Evolutionary conservation across 495 filamentous ascomycete species (phyloP).

Genomic region (Penicillium nucicola): DNA sequence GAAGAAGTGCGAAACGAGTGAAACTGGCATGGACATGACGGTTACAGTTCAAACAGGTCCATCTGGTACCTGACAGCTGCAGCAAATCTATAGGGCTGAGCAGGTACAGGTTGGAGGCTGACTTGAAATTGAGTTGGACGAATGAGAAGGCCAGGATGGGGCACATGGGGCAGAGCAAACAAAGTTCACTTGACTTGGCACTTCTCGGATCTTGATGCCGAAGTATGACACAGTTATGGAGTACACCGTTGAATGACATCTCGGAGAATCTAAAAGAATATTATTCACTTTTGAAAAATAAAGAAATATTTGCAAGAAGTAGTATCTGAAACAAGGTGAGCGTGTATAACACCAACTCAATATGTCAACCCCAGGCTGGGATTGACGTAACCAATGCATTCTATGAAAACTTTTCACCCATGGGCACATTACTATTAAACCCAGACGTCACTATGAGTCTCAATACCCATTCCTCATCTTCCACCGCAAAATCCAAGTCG

Average conservation of each 20-base stretch:
- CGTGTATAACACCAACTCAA: too few species aligned
- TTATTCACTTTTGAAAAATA: too few species aligned
- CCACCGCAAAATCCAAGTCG: conserved; percentile 57
- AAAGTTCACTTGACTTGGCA: not conserved
- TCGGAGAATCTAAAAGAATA: too few species aligned
- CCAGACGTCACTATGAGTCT: not conserved
- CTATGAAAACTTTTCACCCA: not conserved
- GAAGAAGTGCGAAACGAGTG: not conserved
- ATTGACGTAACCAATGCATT: too few species aligned
- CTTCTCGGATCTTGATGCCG: too few species aligned
- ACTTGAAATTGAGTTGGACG: not conserved
- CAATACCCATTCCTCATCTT: conserved; percentile 42
- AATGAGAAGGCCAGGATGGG: not conserved
- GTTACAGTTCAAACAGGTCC: not conserved
- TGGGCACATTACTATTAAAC: not conserved
- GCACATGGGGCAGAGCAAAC: not conserved
- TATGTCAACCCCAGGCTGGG: too few species aligned
- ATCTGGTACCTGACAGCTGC: not conserved
- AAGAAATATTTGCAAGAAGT: too few species aligned
- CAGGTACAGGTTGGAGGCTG: not conserved
- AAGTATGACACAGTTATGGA: too few species aligned
- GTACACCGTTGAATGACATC: too few species aligned
- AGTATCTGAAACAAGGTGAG: too few species aligned
- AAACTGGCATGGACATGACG: not conserved
- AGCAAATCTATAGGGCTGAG: not conserved